Conservation (phyloP, 2,329 filamentous ascomycete genomes). For the Fusarium fujikuroi region DNA sequence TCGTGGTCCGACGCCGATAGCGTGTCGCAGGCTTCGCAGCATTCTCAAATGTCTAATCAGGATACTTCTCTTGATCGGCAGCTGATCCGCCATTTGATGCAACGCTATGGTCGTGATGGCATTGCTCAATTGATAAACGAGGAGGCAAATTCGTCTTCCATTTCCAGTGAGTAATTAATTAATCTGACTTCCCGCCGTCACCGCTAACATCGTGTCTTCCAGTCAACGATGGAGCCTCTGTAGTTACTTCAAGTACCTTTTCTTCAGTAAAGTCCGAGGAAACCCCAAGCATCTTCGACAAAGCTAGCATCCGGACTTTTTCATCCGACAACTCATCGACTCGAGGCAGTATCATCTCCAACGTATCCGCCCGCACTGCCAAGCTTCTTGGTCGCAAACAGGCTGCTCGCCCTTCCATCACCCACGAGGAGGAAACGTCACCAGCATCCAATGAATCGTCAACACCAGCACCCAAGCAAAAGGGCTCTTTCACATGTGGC, state of each 20-base stretch:
- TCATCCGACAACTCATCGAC: slow-evolving; percentile 55
- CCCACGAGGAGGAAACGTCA: slow-evolving; percentile 41
- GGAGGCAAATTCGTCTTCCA: slow-evolving; percentile 43
- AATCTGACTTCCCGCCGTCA: neutral
- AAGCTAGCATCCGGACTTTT: slow-evolving; percentile 50
- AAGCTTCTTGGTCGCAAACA: slow-evolving; percentile 49
- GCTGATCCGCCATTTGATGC: slow-evolving; percentile 50
- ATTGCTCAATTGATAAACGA: slow-evolving; percentile 49
- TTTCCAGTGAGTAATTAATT: slow-evolving; percentile 45
- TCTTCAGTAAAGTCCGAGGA: slow-evolving; percentile 52
- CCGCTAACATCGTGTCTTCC: slow-evolving; percentile 13
- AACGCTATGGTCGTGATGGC: slow-evolving; percentile 49
- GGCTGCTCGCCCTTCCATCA: slow-evolving; percentile 38
- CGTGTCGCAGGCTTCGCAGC: slow-evolving; percentile 46
- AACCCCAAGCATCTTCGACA: slow-evolving; percentile 51
- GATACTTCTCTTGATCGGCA: slow-evolving; percentile 49
- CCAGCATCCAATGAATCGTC: slow-evolving; percentile 40
- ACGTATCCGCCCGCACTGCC: slow-evolving; percentile 52
- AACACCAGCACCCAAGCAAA: slow-evolving; percentile 49
- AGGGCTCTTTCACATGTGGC: slow-evolving; percentile 52
- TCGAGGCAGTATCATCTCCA: slow-evolving; percentile 54
- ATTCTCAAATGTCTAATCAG: slow-evolving; percentile 41
- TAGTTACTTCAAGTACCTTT: slow-evolving; percentile 49
- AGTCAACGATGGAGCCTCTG: slow-evolving; percentile 50
- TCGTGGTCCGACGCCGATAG: slow-evolving; percentile 48